Evolutionary conservation across 257 asterid species (phyloP).

Genomic region (Jasminum sambac): DNA sequence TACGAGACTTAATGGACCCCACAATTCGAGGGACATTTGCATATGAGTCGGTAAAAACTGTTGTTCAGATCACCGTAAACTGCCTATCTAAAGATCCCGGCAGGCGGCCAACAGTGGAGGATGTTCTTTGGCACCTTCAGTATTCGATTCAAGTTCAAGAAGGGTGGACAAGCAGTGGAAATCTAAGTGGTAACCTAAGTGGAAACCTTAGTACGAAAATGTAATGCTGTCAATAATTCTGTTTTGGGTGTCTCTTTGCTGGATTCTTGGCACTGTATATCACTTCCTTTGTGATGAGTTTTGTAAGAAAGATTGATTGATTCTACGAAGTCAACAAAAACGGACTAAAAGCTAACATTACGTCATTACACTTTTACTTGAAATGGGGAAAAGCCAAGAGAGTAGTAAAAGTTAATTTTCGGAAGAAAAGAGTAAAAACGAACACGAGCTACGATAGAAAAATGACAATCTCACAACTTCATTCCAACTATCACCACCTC

Average conservation of each 20-base stretch:
- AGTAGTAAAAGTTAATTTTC: too few species aligned
- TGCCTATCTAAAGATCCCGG: constrained; percentile 68
- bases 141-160: constrained; percentile 97
- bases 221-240: constrained; percentile 22
- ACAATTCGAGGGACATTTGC: constrained; percentile 86
- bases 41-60: constrained; percentile 77
- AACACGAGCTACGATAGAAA: not conserved
- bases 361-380: not conserved
- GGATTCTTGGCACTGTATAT: constrained; percentile 14
- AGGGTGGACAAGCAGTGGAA: constrained; percentile 89
- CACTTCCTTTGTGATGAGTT: not conserved
- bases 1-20: constrained; percentile 72
- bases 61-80: constrained; percentile 69
- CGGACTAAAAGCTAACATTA: not conserved
- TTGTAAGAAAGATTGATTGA: not conserved
- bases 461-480: not conserved
- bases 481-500: not conserved
- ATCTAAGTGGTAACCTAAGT: constrained; percentile 51
- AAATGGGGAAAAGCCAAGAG: not conserved
- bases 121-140: constrained; percentile 98
- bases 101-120: constrained; percentile 83
- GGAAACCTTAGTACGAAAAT: constrained; percentile 57
- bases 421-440: too few species aligned
- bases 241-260: constrained; percentile 5
- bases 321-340: not conserved